A percentile compares a stretch with the other conserved stretches of the same genome.
phyloP scores from a whole-genome alignment of 2,329 filamentous ascomycete species.

The Didymosphaeria variabile region DNA sequence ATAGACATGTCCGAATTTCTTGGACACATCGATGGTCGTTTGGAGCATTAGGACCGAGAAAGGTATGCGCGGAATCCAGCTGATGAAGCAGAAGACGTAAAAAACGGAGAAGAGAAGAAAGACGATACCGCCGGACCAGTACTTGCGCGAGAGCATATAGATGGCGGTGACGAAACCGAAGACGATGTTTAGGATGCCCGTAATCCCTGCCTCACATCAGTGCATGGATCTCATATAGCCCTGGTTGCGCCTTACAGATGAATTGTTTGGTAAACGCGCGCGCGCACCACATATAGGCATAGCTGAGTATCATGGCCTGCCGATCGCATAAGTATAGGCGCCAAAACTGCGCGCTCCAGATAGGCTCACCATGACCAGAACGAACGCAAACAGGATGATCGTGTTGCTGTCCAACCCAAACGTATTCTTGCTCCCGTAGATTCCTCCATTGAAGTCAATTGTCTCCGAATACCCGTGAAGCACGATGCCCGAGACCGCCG shows the following conservation, averaged over 20 bases:
- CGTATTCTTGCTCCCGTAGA: constrained; percentile 73
- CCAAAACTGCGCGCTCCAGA: not conserved
- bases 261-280: constrained; percentile 86
- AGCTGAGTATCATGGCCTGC: constrained; percentile 75
- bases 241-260: constrained; percentile 66
- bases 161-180: constrained; percentile 86
- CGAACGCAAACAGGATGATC: constrained; percentile 83
- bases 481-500: constrained; percentile 77
- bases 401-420: constrained; percentile 84
- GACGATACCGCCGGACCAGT: constrained; percentile 86
- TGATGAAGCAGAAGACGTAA: constrained; percentile 82
- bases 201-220: constrained; percentile 62
- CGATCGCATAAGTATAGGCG: not conserved
- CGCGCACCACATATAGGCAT: constrained; percentile 77
- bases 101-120: constrained; percentile 86
- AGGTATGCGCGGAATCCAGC: constrained; percentile 86
- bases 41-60: constrained; percentile 91
- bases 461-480: constrained; percentile 72
- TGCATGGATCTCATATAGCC: not conserved
- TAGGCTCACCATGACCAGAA: constrained; percentile 65
- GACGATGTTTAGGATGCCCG: constrained; percentile 71
- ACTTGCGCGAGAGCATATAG: constrained; percentile 80
- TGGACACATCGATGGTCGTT: constrained; percentile 84
- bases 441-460: constrained; percentile 68
- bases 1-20: constrained; percentile 85